These are phyloP conservation scores for Neckera pumila DNA, from an alignment of 225 moss, liverwort and hornwort species.

Conservation along the genomic window DNA sequence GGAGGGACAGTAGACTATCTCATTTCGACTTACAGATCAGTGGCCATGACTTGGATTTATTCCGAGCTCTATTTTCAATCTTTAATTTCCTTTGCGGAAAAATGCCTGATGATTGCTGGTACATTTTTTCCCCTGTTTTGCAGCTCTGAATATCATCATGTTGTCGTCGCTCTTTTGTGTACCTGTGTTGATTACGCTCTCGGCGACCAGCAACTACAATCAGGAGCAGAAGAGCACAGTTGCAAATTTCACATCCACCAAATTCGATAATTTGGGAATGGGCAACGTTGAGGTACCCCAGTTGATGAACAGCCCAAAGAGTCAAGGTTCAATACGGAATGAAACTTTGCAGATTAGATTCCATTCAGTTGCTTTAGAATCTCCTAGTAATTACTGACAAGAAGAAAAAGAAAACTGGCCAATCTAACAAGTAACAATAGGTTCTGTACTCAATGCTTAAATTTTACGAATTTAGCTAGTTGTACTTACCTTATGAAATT, in stretches of 20 bases:
- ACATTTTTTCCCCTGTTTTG: background rate
- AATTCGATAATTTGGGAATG: constrained; percentile 62
- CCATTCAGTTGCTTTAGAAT: background rate
- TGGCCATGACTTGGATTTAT: background rate
- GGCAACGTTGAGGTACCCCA: constrained; percentile 48
- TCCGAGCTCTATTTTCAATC: too few relatives aligned
- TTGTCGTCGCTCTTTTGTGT: constrained; percentile 28
- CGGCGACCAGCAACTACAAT: constrained; percentile 31
- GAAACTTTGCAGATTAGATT: background rate
- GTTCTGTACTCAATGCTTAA: background rate
- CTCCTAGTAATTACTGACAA: background rate
- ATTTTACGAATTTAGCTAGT: too few relatives aligned
- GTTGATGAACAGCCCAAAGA: background rate
- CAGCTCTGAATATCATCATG: constrained; percentile 55
- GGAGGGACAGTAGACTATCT: background rate
- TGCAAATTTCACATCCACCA: constrained; percentile 5
- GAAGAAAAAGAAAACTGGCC: background rate
- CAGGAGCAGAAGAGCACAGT: background rate
- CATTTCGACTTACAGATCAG: background rate
- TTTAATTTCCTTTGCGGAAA: background rate
- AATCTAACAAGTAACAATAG: background rate
- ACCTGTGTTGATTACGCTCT: constrained; percentile 40
- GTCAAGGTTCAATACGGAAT: background rate
- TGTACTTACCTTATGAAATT: background rate
- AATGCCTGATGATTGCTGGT: background rate